Evolutionary conservation across 2,329 filamentous ascomycete genomes (phyloP).

Genomic region (Colletotrichum horii): DNA sequence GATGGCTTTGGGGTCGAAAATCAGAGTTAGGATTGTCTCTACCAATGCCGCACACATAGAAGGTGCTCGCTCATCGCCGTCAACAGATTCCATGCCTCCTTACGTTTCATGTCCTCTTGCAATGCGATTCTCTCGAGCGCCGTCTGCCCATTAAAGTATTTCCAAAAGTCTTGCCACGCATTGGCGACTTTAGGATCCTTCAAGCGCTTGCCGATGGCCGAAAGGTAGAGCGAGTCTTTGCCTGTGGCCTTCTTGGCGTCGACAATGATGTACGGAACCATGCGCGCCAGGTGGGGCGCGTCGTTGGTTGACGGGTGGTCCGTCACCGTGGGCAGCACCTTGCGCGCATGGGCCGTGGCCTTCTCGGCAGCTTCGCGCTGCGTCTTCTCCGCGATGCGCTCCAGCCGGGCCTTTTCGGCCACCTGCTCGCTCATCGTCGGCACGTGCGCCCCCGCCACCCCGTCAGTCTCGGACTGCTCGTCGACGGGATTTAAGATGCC

Average conservation of each 20-base stretch:
- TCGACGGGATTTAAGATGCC: conserved; percentile 26
- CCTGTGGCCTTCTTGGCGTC: conserved; percentile 81
- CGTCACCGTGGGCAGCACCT: conserved; percentile 53
- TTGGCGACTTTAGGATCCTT: conserved; percentile 63
- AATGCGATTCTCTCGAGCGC: conserved; percentile 86
- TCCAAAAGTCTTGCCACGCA: conserved; percentile 76
- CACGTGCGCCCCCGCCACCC: conserved; percentile 23
- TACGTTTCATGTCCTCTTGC: conserved; percentile 86
- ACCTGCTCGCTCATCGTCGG: conserved; percentile 58
- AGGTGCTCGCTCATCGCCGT: conserved; percentile 72
- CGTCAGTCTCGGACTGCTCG: conserved; percentile 28
- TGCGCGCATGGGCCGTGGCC: conserved; percentile 59
- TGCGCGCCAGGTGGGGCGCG: conserved; percentile 60
- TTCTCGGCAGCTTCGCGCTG: conserved; percentile 59
- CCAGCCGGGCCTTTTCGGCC: conserved; percentile 66
- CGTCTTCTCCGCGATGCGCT: conserved; percentile 61
- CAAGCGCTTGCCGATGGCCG: conserved; percentile 62
- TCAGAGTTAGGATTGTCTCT: background rate
- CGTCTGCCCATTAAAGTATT: conserved; percentile 86
- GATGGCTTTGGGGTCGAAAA: background rate
- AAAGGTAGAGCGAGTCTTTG: conserved; percentile 75
- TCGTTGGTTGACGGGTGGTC: conserved; percentile 61
- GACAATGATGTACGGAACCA: conserved; percentile 72
- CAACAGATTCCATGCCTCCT: conserved; percentile 74
- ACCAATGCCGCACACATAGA: conserved; percentile 75